A percentile compares a stretch with the other conserved stretches of the same genome.
These are phyloP conservation scores for Metroxylon sagu DNA, from an alignment of 176 grass and related monocot genomes.

Conservation along the genomic window DNA sequence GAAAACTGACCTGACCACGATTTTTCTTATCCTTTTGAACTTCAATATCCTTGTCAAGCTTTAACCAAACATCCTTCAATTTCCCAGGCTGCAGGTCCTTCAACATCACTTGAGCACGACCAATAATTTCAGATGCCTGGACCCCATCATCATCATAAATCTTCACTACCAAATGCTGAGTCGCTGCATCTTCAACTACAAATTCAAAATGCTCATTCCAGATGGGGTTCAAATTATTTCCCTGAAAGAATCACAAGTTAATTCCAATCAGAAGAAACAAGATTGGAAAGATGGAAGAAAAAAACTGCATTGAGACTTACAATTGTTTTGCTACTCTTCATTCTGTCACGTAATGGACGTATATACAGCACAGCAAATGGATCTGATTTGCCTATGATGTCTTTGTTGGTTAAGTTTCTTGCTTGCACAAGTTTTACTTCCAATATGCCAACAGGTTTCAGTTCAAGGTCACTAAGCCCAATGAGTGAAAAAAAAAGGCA, in stretches of 20 bases:
- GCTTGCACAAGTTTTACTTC: constrained; percentile 98
- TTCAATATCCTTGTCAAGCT: constrained; percentile 87
- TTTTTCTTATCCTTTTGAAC: constrained; percentile 70
- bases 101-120: constrained; percentile 61
- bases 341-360: constrained; percentile 71
- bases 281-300: constrained; percentile 8
- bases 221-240: constrained; percentile 91
- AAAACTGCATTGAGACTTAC: constrained; percentile 45
- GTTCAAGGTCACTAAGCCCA: constrained; percentile 70
- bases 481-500: background rate
- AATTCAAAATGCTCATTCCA: constrained; percentile 98
- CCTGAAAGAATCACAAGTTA: constrained; percentile 49
- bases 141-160: constrained; percentile 88
- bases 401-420: constrained; percentile 79
- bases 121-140: constrained; percentile 69
- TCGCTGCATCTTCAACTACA: constrained; percentile 81
- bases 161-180: constrained; percentile 72
- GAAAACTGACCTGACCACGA: constrained; percentile 69
- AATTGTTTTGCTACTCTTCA: constrained; percentile 90
- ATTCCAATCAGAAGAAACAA: constrained; percentile 12
- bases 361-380: constrained; percentile 72
- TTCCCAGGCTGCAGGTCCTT: constrained; percentile 70
- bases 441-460: constrained; percentile 81
- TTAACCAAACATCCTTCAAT: constrained; percentile 86
- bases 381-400: constrained; percentile 87